Conservation (phyloP, 176 grass and related monocot species). For the Sorghum bicolor region DNA sequence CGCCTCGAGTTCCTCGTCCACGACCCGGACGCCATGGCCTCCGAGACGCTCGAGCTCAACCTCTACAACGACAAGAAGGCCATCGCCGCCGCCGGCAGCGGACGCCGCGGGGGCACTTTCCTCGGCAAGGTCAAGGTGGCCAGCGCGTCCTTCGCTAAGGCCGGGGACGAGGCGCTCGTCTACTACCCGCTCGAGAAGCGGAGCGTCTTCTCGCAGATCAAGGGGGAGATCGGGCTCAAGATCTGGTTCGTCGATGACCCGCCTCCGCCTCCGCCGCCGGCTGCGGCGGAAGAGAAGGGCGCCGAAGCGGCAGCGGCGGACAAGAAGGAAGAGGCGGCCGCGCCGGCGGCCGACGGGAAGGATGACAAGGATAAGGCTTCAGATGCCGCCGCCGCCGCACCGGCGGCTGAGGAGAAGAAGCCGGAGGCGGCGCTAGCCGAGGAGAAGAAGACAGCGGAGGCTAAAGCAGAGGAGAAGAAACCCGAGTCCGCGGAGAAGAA, state of each 20-base stretch:
- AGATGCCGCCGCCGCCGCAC: background rate
- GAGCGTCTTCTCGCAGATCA: constrained; percentile 95
- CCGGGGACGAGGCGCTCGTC: constrained; percentile 62
- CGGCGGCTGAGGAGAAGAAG: constrained; percentile 39
- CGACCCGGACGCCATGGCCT: constrained; percentile 50
- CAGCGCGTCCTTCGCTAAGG: constrained; percentile 50
- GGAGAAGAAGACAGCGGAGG: constrained; percentile 49
- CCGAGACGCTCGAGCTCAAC: constrained; percentile 83
- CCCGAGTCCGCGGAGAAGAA: constrained; percentile 35
- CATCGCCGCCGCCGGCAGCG: constrained; percentile 21
- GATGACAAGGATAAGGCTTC: background rate
- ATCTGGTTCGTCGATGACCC: constrained; percentile 78
- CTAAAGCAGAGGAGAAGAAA: constrained; percentile 50
- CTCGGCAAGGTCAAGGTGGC: constrained; percentile 93
- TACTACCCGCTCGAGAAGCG: constrained; percentile 98
- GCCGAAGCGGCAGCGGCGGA: background rate
- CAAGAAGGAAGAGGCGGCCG: constrained; percentile 21
- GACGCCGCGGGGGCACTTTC: constrained; percentile 58
- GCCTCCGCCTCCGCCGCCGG: constrained; percentile 21
- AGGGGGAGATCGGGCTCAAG: constrained; percentile 88
- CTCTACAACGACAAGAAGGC: constrained; percentile 98
- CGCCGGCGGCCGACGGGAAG: constrained; percentile 23
- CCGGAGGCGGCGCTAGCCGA: constrained; percentile 25
- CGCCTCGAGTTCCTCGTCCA: constrained; percentile 86
- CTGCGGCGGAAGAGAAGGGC: constrained; percentile 16